phyloP scores from a whole-genome alignment of 352 stramenopile genomes.

The Phytophthora melonis region DNA sequence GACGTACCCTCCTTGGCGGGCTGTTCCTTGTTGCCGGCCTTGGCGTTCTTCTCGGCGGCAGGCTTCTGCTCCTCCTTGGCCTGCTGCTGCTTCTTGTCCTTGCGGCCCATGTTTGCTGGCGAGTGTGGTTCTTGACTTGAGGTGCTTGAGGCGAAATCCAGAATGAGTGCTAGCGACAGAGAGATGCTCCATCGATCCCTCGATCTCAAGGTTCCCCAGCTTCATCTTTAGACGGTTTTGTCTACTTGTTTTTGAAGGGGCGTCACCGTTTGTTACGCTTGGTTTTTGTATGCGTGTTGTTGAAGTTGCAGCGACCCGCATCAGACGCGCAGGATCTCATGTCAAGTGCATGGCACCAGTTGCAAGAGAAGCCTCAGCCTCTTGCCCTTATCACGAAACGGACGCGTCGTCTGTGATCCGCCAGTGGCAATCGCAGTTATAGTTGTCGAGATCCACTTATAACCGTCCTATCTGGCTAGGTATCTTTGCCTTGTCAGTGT shows the following conservation, averaged over 20 bases:
- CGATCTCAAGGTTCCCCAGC: no score
- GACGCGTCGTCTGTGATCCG: background rate
- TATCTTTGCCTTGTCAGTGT: background rate
- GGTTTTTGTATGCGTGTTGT: background rate
- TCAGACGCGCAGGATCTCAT: background rate
- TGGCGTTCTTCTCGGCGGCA: constrained; percentile 34
- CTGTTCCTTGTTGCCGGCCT: constrained; percentile 31
- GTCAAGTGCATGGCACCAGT: background rate
- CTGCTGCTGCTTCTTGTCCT: constrained; percentile 40
- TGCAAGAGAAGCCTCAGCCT: background rate
- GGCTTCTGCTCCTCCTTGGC: constrained; percentile 22
- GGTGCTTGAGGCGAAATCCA: constrained; percentile 14
- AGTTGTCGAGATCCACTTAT: background rate
- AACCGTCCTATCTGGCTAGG: background rate
- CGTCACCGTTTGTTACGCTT: background rate
- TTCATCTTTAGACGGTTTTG: background rate
- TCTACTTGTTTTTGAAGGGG: background rate
- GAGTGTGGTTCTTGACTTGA: constrained; percentile 17
- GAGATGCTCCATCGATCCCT: background rate
- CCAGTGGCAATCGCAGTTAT: background rate
- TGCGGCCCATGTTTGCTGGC: constrained; percentile 38
- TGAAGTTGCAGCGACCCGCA: background rate
- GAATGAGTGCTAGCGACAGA: constrained; percentile 10
- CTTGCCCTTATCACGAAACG: background rate
- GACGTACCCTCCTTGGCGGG: constrained; percentile 9